These are phyloP conservation scores for Phaeosphaeria sp. DNA, from an alignment of 2,329 filamentous ascomycete species.

Conservation along the genomic window DNA sequence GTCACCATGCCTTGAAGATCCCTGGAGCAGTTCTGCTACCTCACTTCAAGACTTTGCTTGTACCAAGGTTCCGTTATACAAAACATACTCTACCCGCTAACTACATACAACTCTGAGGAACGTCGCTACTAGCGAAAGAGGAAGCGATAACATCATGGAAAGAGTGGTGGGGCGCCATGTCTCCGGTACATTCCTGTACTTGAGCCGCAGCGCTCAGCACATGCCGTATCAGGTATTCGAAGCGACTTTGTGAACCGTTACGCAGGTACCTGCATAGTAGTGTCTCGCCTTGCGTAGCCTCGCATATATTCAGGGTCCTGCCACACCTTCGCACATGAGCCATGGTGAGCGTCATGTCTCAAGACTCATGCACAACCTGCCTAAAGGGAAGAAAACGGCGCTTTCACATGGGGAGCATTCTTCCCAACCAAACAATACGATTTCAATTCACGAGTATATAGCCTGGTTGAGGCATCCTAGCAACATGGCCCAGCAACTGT, in stretches of 20 bases:
- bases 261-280: constrained; percentile 35
- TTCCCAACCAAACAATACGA: constrained; percentile 5
- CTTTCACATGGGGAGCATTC: constrained; percentile 29
- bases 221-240: constrained; percentile 18
- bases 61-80: neutral
- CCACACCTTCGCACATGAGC: constrained; percentile 28
- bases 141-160: neutral
- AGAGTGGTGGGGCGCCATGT: constrained; percentile 1
- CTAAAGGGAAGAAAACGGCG: constrained; percentile 25
- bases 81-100: neutral
- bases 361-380: constrained; percentile 29
- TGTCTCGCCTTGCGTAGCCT: constrained; percentile 27
- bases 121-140: neutral
- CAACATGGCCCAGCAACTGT: constrained; percentile 24
- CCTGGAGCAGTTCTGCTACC: neutral
- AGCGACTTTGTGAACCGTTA: constrained; percentile 20
- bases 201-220: constrained; percentile 14
- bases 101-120: too few species aligned
- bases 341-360: constrained; percentile 30
- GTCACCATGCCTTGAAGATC: neutral
- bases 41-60: neutral
- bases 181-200: constrained; percentile 6
- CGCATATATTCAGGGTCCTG: constrained; percentile 21
- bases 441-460: constrained; percentile 9
- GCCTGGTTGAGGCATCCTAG: constrained; percentile 12